Evolutionary conservation across 2,329 filamentous ascomycete genomes (phyloP).

Genomic region (Monosporascus sp.): DNA sequence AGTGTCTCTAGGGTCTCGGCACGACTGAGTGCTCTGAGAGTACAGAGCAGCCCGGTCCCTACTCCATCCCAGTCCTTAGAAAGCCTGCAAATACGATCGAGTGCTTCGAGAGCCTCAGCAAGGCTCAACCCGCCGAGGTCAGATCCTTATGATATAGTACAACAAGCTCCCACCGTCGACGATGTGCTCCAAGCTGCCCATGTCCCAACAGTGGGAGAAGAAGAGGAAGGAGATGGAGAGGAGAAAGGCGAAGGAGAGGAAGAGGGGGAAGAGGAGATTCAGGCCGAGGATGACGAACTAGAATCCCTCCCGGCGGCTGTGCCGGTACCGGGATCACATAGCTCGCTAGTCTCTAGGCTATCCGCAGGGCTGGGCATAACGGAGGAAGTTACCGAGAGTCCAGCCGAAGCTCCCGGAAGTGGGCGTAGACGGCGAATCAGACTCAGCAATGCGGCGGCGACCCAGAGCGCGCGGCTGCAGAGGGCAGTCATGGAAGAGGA

Average conservation of each 20-base stretch:
- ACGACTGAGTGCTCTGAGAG: constrained; percentile 10
- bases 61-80: neutral
- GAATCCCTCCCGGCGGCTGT: constrained; percentile 12
- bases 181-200: constrained; percentile 7
- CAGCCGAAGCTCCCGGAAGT: constrained; percentile 49
- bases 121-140: constrained; percentile 10
- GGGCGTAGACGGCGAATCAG: constrained; percentile 40
- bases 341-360: constrained; percentile 13
- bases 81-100: constrained; percentile 14
- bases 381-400: constrained; percentile 49
- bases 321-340: constrained; percentile 9
- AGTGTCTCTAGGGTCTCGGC: constrained; percentile 12
- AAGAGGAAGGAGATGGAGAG: neutral
- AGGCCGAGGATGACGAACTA: constrained; percentile 7
- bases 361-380: constrained; percentile 11
- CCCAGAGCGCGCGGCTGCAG: constrained; percentile 38
- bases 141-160: constrained; percentile 13
- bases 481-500: constrained; percentile 30
- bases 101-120: constrained; percentile 10
- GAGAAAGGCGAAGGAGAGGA: neutral
- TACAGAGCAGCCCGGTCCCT: neutral
- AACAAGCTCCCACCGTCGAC: constrained; percentile 2
- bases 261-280: neutral
- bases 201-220: neutral
- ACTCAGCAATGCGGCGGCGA: constrained; percentile 26